Base-by-base conservation (phyloP, 768 basidiomycete genomes). In the Mycena filopes region DNA sequence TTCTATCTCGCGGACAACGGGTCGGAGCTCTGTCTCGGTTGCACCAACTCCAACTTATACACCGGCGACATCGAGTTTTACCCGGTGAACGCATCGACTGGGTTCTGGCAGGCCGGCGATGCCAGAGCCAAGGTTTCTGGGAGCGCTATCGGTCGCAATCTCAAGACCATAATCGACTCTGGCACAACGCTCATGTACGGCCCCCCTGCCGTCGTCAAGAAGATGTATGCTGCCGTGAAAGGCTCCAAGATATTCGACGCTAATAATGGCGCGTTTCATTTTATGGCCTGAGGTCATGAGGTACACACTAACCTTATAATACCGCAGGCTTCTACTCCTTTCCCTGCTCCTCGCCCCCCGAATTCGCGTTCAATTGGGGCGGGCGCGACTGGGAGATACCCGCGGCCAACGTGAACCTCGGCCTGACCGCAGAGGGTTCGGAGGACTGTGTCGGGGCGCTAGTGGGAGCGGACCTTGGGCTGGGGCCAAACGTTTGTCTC, bases 391-490 rank as follows among this genome's bases (percentile, higher is more conserved):
- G 75, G 70, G 31, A 78, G 26, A 87, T 88, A 63, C 80, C 83
- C 4, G 78, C 85, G 56, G 58, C 77, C 16, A 71, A 25, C 26
- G 70, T 73, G 57, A 85, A 86, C 16, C 57, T 85, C 23, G 71
- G 86, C 7, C 29, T 16, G 67, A 59, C 67, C 46, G 79, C 76
- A 56, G 56, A 84, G 55, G 87, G 87, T n/a, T 75, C 79, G 42
- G 87, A 57, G 25, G 50, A 57, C 12, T 74, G 90, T 71, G 72
- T 81, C 1, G 86, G 86, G 36, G 86, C 86, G 4, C 83, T 91
- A 68, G 80, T 79, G 5, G 74, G 21, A 1, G 1, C 6, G 13
- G 33, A 38, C 36, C 7, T 53, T 15, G 29, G 29, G 6, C 13
- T 53, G 16, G 51, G 51, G 4, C 2, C 11, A 2, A 23, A 23